These are phyloP conservation scores for Corchorus capsularis DNA, from an alignment of 345 rosid genomes.

Conservation along the genomic window DNA sequence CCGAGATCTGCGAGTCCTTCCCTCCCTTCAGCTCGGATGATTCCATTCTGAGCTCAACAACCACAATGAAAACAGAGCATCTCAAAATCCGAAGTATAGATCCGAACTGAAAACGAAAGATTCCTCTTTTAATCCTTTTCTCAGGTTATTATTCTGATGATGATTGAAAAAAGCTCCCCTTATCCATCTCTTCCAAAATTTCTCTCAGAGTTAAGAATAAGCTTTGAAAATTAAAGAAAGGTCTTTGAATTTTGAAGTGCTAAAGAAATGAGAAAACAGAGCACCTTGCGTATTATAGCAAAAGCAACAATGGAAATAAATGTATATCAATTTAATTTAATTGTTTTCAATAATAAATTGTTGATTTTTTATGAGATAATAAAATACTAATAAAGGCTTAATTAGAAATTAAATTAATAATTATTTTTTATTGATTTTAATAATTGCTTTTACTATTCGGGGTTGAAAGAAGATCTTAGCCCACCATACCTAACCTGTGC, in stretches of 20 bases:
- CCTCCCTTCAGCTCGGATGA: background rate
- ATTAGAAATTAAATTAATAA: background rate
- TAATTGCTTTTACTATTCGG: too few relatives aligned
- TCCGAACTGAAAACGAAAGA: background rate
- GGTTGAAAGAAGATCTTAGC: background rate
- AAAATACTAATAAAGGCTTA: too few relatives aligned
- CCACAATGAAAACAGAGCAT: background rate
- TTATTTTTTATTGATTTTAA: background rate
- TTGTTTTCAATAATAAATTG: background rate
- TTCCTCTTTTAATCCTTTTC: background rate
- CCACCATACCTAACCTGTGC: conserved; percentile 5
- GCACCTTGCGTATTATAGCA: conserved; percentile 32
- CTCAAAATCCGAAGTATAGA: conserved; percentile 1
- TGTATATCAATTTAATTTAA: background rate
- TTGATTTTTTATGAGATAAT: background rate
- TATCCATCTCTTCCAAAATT: background rate
- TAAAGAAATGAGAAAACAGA: conserved; percentile 23
- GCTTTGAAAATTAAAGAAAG: background rate
- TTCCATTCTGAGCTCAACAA: conserved; percentile 22
- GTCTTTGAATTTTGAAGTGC: background rate
- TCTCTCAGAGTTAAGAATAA: background rate
- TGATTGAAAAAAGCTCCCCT: background rate
- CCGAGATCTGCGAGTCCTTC: too few relatives aligned
- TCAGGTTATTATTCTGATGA: background rate
- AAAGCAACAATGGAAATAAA: conserved; percentile 17